Evolutionary conservation across 257 asterid species (phyloP), one percentile per base, ranked within the genome.

Genomic region (Jaltomata sinuosa): DNA sequence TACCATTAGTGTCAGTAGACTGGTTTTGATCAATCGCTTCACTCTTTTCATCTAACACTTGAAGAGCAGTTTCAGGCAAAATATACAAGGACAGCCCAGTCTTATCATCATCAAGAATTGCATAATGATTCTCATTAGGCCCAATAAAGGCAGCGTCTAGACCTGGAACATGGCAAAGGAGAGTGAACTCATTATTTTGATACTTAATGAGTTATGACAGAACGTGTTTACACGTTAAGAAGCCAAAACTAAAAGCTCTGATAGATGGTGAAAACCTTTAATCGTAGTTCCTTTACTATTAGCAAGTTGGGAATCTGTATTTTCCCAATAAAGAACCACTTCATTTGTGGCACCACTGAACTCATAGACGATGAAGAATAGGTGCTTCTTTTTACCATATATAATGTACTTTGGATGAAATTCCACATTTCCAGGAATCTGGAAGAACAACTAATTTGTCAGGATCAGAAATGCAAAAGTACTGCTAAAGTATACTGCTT

Each of bases 241-340:
- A 83, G 87, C 38, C 81, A 67, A 68, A 50, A 87, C 83, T 82
- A 83, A 74, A 49, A 82, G 80, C 31, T 76, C 72, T 65, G n/a
- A 69, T 64, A 69, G 52, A 49, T 34, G 71, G 85, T 86, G 84
- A 87, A 80, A 72, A 97, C 99, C 99, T 94, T 97, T 97, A 69
- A 92, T 84, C 5, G 97, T 93, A 83, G 89, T 88, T 82, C 90
- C 89, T 97, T 97, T 97, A 89, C 99, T 95, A 80, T 93, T 97
- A 49, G 94, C 91, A 57, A 92, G 84, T 83, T 89, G 97, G 85
- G 96, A 85, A 88, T 95, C 95, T 0, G 95, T 97, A 91, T 97
- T 97, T 86, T 97, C 99, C 99, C 98, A 97, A 86, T 97, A 97
- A 87, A 97, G 84, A 38, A 93, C 94, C 81, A 97, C 97, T 88